Percentiles rank a stretch among this genome's conserved stretches.
Evolutionary conservation across 192 early-diverging fungal genomes (phyloP).

Genomic region (Gryganskiella cystojenkinii): DNA sequence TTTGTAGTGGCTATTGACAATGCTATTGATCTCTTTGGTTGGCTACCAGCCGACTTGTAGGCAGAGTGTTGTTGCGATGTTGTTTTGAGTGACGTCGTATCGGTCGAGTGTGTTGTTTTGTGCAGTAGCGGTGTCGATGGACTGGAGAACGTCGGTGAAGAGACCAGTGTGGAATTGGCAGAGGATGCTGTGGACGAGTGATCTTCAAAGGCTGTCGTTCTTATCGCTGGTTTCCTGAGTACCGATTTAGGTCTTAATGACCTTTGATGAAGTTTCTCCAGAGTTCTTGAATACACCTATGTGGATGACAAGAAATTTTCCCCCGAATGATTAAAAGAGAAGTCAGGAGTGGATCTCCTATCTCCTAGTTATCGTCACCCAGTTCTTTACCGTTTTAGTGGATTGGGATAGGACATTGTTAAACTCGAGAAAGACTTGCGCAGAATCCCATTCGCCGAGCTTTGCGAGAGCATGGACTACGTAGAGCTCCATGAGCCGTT

Average conservation of each 20-base stretch:
- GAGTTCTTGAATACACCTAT: background rate
- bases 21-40: too few relatives aligned
- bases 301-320: background rate
- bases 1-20: too few relatives aligned
- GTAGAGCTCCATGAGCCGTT: slow-evolving; percentile 27
- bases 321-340: background rate
- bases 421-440: slow-evolving; percentile 12
- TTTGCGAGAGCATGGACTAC: slow-evolving; percentile 25
- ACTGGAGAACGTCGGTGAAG: background rate
- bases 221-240: background rate
- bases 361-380: too few relatives aligned
- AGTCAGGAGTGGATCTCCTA: too few relatives aligned
- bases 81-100: too few relatives aligned
- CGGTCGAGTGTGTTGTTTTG: too few relatives aligned
- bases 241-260: background rate
- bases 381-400: slow-evolving; percentile 22
- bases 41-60: too few relatives aligned
- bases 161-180: background rate
- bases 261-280: background rate
- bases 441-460: slow-evolving; percentile 27
- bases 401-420: slow-evolving; percentile 14
- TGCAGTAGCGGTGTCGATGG: too few relatives aligned
- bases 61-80: too few relatives aligned
- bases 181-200: background rate
- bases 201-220: background rate